These are phyloP conservation scores for Collybiopsis confluens DNA, from an alignment of 768 basidiomycete species.

Conservation along the genomic window DNA sequence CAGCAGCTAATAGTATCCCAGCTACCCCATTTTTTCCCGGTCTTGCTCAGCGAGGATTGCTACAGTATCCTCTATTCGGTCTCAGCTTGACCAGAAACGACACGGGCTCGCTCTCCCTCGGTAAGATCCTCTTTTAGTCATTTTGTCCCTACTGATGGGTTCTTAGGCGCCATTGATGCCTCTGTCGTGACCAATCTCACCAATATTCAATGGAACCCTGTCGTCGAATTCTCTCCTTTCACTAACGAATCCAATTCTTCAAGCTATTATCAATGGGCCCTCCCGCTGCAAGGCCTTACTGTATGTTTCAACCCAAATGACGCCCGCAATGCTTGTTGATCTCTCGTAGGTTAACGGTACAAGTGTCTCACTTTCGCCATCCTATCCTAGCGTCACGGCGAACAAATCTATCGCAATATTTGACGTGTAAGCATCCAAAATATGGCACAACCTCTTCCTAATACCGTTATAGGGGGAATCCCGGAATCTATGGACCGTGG, in stretches of 20 bases:
- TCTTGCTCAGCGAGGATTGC: conserved; percentile 56
- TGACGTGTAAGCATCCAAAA: conserved; percentile 54
- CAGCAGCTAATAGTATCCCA: conserved; percentile 21
- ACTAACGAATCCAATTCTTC: conserved; percentile 52
- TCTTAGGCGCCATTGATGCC: conserved; percentile 70
- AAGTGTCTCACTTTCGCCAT: conserved; percentile 48
- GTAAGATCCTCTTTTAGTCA: conserved; percentile 28
- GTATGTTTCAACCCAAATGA: conserved; percentile 30
- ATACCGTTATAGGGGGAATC: conserved; percentile 48
- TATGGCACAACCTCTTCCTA: neutral
- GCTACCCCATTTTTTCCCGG: conserved; percentile 66
- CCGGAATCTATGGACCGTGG: conserved; percentile 73
- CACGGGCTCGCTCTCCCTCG: conserved; percentile 62
- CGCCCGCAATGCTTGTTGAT: neutral
- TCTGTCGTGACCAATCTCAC: conserved; percentile 59
- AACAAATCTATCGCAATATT: conserved; percentile 64
- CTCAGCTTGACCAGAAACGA: conserved; percentile 56
- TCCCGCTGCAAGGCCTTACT: conserved; percentile 43
- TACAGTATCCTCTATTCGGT: conserved; percentile 78
- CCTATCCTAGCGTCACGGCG: conserved; percentile 53
- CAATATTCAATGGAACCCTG: conserved; percentile 67
- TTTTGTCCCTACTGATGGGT: neutral
- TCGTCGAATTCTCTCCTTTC: conserved; percentile 70
- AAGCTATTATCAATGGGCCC: conserved; percentile 75
- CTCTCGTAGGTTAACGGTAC: conserved; percentile 53